Conservation (phyloP, 495 filamentous ascomycete species). For the Delitschia confertaspora region DNA sequence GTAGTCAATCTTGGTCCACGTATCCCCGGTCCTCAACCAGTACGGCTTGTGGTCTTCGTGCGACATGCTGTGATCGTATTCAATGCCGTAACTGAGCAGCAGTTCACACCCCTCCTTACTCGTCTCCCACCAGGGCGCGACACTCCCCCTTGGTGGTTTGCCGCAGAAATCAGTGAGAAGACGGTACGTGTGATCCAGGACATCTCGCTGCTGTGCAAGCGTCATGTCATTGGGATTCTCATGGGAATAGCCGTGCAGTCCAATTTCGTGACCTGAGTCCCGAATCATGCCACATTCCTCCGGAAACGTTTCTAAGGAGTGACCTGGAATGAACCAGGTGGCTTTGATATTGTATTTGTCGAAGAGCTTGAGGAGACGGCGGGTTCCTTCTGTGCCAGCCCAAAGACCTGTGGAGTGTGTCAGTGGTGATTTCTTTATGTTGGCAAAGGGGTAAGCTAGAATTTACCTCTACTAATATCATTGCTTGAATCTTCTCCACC, state of each 20-base stretch:
- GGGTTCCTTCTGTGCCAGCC: conserved; percentile 63
- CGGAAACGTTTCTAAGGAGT: conserved; percentile 70
- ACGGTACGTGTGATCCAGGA: conserved; percentile 67
- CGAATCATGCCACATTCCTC: conserved; percentile 64
- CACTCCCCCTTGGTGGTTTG: conserved; percentile 62
- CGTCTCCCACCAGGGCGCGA: conserved; percentile 47
- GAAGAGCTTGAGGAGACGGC: conserved; percentile 64
- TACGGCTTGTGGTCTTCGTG: conserved; percentile 47
- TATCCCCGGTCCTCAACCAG: conserved; percentile 42
- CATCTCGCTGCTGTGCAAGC: conserved; percentile 62
- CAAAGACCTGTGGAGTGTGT: conserved; percentile 46
- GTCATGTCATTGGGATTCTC: conserved; percentile 69
- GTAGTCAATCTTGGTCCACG: conserved; percentile 45
- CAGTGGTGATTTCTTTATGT: conserved; percentile 4
- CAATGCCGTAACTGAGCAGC: conserved; percentile 36
- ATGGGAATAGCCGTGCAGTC: conserved; percentile 56
- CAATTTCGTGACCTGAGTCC: conserved; percentile 71
- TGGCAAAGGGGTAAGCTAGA: neutral
- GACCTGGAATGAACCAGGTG: conserved; percentile 77
- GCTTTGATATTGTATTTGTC: conserved; percentile 73
- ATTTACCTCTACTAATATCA: conserved; percentile 55
- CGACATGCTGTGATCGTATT: conserved; percentile 37
- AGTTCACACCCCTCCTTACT: conserved; percentile 45
- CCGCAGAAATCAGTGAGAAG: conserved; percentile 61
- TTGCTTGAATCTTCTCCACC: conserved; percentile 61